phyloP scores from a whole-genome alignment of 1,284 basidiomycete species.

The Trichosporon ovoides region DNA sequence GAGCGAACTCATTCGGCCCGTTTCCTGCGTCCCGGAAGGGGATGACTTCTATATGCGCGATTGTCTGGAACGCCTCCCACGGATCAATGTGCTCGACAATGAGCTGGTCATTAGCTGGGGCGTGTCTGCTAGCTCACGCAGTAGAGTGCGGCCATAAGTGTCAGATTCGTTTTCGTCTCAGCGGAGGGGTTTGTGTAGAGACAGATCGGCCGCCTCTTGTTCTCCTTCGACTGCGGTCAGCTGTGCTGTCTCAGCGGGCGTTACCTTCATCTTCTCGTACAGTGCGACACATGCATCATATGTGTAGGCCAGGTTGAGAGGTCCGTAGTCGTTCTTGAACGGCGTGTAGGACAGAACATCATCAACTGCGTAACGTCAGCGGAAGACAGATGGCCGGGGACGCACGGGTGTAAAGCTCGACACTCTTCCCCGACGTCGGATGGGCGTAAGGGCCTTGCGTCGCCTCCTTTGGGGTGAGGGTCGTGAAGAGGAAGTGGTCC shows the following conservation, averaged over 20 bases:
- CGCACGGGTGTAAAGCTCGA: conserved; percentile 41
- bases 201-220: conserved; percentile 55
- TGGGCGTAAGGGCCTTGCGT: conserved; percentile 29
- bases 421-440: conserved; percentile 28
- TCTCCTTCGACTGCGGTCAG: conserved; percentile 59
- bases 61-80: conserved; percentile 89
- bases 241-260: conserved; percentile 6
- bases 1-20: conserved; percentile 87
- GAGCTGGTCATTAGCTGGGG: conserved; percentile 58
- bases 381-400: conserved; percentile 10
- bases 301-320: conserved; percentile 84
- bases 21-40: conserved; percentile 95
- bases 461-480: conserved; percentile 29
- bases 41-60: conserved; percentile 84
- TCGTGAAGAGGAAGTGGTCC: conserved; percentile 42
- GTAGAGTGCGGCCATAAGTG: conserved; percentile 84
- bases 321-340: conserved; percentile 94
- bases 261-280: conserved; percentile 77
- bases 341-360: conserved; percentile 86
- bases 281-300: conserved; percentile 91
- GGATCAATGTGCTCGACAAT: conserved; percentile 88
- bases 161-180: conserved; percentile 85
- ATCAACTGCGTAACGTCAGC: conserved; percentile 49
- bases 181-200: conserved; percentile 85
- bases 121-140: conserved; percentile 21